Base-by-base conservation (phyloP, 345 rosid genomes). In the Populus ilicifolia region DNA sequence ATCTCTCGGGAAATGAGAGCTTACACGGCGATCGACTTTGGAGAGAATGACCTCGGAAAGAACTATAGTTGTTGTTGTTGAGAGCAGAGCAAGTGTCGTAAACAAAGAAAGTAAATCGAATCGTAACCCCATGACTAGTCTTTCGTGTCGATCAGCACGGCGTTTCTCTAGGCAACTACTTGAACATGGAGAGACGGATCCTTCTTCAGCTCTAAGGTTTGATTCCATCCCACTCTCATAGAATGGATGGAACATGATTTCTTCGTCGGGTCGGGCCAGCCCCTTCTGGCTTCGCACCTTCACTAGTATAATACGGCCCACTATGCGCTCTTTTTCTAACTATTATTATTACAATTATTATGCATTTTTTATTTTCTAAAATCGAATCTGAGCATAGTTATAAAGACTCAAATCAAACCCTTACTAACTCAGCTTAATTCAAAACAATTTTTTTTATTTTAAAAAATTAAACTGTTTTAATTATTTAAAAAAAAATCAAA, bases 21-120 rank as follows among this genome's bases (percentile, higher is more conserved):
- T 89, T 91, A 96, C 98, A 71, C 90, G 97, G 80, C 97, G 94
- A 71, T 93, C 97, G 44, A 96, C 98, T 84, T 87, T 92, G 77
- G 98, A 91, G 80, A 95, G 80, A 74, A 92, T 73, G 79, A 93
- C 92, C 89, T 93, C 96, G 84, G 95, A 92, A 82, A 86, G 86
- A 4, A 75, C 93, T 18, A 95, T 89, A 43, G 95, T 11, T 8
- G 63, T n/a, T 50, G 3, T 18, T 56, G 29, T 71, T 9, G 88
- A 78, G 16, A 96, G 83, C 35, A 88, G 5, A 30, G 84, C 66
- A 56, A 91, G 50, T 14, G 89, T 36, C 16, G 63, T 56, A n/a
- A 56, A n/a, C 63, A 91, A 75, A 48, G 83, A 73, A 50, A 93
- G 71, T 36, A 89, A 77, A 77, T 71, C 82, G n/a, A 86, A 70